Evolutionary conservation across 2,329 filamentous ascomycete species (phyloP).

Genomic region (Macroventuria anomochaeta): DNA sequence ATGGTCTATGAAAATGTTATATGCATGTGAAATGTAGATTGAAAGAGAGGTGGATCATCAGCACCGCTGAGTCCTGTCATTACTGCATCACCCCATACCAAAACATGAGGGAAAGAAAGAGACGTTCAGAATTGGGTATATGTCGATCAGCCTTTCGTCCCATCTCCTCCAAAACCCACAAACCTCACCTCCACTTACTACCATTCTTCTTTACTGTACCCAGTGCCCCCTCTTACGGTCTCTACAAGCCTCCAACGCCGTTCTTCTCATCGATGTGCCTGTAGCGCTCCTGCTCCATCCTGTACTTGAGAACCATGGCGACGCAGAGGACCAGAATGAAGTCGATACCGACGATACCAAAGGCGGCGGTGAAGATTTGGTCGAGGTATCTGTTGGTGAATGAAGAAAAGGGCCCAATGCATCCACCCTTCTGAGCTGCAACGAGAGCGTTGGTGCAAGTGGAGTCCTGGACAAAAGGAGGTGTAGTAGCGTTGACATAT

Average conservation of each 20-base stretch:
- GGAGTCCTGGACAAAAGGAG: conserved; percentile 72
- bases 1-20: conserved; percentile 25
- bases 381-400: conserved; percentile 77
- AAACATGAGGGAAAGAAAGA: conserved; percentile 28
- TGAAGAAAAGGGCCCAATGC: conserved; percentile 69
- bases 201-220: neutral
- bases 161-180: conserved; percentile 31
- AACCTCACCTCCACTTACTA: conserved; percentile 2
- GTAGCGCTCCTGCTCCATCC: conserved; percentile 80
- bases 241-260: conserved; percentile 38
- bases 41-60: conserved; percentile 21
- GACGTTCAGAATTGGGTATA: conserved; percentile 28
- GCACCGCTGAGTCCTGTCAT: conserved; percentile 29
- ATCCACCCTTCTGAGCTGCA: conserved; percentile 73
- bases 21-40: conserved; percentile 8
- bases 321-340: conserved; percentile 72
- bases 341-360: conserved; percentile 77
- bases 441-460: conserved; percentile 73
- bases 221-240: neutral
- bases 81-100: conserved; percentile 23
- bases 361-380: conserved; percentile 77
- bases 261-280: conserved; percentile 82
- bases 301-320: conserved; percentile 79
- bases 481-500: conserved; percentile 74
- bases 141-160: conserved; percentile 14